phyloP scores from a whole-genome alignment of 2,329 filamentous ascomycete species.

The Bipolaris gigantea region DNA sequence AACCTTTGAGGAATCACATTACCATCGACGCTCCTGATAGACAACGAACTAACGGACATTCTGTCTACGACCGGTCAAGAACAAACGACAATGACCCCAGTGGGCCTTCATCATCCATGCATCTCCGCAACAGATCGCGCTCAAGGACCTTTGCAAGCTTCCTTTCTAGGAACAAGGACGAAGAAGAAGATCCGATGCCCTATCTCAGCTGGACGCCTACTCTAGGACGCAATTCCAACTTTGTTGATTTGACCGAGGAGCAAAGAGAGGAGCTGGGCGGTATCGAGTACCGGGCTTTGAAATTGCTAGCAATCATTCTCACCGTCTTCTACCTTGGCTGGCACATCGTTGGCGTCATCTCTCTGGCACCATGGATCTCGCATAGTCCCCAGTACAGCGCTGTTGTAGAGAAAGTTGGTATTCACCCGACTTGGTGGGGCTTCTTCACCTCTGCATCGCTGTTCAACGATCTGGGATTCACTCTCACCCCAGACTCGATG shows the following conservation, averaged over 20 bases:
- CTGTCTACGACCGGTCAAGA: slow-evolving; percentile 28
- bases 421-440: slow-evolving; percentile 82
- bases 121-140: slow-evolving; percentile 34
- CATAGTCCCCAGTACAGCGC: slow-evolving; percentile 60
- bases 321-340: slow-evolving; percentile 81
- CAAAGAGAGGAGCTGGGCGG: slow-evolving; percentile 94
- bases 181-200: slow-evolving; percentile 63
- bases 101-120: slow-evolving; percentile 21
- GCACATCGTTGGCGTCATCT: slow-evolving; percentile 72
- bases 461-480: slow-evolving; percentile 95
- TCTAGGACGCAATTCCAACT: slow-evolving; percentile 88
- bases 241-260: slow-evolving; percentile 82
- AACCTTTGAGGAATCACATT: slow-evolving; percentile 57
- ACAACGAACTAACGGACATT: slow-evolving; percentile 34
- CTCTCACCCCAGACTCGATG: slow-evolving; percentile 93
- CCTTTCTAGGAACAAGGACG: slow-evolving; percentile 57
- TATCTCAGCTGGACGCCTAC: slow-evolving; percentile 96
- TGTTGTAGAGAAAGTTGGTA: slow-evolving; percentile 63
- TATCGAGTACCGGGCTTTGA: slow-evolving; percentile 92
- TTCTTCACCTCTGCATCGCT: slow-evolving; percentile 85
- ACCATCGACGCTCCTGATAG: slow-evolving; percentile 66
- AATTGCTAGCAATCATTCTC: slow-evolving; percentile 79
- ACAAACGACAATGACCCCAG: slow-evolving; percentile 14
- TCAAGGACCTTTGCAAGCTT: slow-evolving; percentile 63
- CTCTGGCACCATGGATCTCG: slow-evolving; percentile 79